Conservation (phyloP, 2,329 filamentous ascomycete genomes). For the Pseudogymnoascus sp. region DNA sequence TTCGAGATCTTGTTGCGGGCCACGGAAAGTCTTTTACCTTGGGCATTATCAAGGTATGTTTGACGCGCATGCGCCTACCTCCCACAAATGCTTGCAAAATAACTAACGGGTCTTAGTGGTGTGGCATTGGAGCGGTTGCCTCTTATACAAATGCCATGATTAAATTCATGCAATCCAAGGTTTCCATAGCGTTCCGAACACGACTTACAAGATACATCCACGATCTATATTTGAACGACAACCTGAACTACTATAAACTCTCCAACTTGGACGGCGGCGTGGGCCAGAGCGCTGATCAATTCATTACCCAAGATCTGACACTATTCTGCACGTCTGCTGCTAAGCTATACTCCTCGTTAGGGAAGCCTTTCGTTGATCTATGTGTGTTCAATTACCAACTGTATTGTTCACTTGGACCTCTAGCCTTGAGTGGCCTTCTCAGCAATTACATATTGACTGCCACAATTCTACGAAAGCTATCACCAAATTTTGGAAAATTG, state of each 20-base stretch:
- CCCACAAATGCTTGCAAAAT: background rate
- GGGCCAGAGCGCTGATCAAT: conserved; percentile 88
- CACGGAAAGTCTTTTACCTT: conserved; percentile 82
- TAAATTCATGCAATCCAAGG: conserved; percentile 95
- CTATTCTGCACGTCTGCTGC: conserved; percentile 91
- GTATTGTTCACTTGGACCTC: conserved; percentile 79
- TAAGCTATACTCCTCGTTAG: conserved; percentile 87
- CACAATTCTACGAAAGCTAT: conserved; percentile 77
- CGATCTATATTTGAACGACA: conserved; percentile 90
- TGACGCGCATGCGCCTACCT: conserved; percentile 15
- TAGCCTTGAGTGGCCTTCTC: conserved; percentile 77
- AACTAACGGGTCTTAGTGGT: conserved; percentile 53
- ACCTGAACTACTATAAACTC: conserved; percentile 93
- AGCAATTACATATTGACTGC: conserved; percentile 94
- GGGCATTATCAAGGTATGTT: conserved; percentile 69
- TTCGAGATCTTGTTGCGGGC: conserved; percentile 90
- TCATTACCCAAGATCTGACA: conserved; percentile 94
- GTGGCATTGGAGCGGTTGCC: conserved; percentile 83
- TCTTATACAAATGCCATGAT: conserved; percentile 99
- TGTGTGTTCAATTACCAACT: conserved; percentile 98
- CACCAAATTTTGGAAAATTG: conserved; percentile 91
- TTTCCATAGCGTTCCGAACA: conserved; percentile 95
- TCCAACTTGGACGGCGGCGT: conserved; percentile 88
- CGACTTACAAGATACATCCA: conserved; percentile 93
- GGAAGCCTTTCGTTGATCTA: conserved; percentile 96